Conservation (phyloP, 1,139 yeast species). For the Ogataea hybrid region DNA sequence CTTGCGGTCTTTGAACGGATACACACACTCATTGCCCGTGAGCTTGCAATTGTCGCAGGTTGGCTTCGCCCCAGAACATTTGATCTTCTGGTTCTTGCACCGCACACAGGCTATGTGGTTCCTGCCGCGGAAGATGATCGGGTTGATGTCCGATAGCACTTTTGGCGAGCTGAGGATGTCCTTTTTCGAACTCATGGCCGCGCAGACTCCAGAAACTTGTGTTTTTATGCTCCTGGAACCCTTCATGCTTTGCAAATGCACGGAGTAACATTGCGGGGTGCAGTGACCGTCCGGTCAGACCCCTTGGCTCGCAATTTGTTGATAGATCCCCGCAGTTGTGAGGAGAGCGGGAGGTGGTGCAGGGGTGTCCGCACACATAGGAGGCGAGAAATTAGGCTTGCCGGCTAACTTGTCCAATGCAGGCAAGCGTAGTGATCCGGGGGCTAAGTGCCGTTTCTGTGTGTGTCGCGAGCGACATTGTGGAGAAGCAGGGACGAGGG, state of each 20-base stretch:
- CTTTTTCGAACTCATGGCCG: constrained; percentile 9
- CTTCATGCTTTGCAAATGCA: background rate
- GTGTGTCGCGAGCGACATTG: constrained; percentile 12
- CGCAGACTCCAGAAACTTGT: background rate
- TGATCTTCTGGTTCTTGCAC: constrained; percentile 40
- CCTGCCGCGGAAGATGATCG: constrained; percentile 24
- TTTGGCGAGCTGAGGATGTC: constrained; percentile 12
- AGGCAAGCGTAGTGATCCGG: constrained; percentile 9
- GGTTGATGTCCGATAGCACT: constrained; percentile 17
- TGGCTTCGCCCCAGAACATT: constrained; percentile 42
- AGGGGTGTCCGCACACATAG: background rate
- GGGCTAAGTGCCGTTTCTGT: constrained; percentile 18
- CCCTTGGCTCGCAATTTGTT: background rate
- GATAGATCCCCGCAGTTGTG: constrained; percentile 5
- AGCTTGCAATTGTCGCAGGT: constrained; percentile 29
- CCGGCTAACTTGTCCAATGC: background rate
- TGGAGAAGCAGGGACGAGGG: constrained; percentile 6
- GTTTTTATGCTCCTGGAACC: background rate
- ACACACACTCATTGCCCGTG: constrained; percentile 38
- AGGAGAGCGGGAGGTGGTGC: constrained; percentile 4
- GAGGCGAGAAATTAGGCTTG: too few relatives aligned
- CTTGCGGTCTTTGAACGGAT: constrained; percentile 50
- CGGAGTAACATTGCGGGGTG: constrained; percentile 5
- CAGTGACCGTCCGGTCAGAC: background rate
- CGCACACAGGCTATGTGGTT: constrained; percentile 38